These are phyloP conservation scores for Penicillium sp. DNA, from an alignment of 2,329 filamentous ascomycete species.

Conservation along the genomic window DNA sequence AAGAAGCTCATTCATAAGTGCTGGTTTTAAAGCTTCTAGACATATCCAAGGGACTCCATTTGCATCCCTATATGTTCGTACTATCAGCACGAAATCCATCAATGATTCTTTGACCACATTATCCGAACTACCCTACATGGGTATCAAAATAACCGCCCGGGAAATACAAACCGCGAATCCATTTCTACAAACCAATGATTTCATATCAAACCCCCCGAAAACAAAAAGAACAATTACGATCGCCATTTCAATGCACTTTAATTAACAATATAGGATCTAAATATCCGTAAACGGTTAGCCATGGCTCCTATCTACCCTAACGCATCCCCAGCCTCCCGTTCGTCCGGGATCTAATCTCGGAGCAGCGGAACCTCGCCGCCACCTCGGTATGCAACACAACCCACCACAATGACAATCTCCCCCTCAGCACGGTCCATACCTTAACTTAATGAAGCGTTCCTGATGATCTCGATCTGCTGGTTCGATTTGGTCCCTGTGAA, in stretches of 20 bases:
- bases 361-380: conserved; percentile 14
- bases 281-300: background rate
- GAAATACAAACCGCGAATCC: background rate
- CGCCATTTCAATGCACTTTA: background rate
- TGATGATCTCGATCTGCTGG: conserved; percentile 13
- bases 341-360: conserved; percentile 4
- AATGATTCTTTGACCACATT: too few relatives aligned
- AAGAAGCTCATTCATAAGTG: background rate
- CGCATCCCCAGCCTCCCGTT: background rate
- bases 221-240: background rate
- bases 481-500: conserved; percentile 8
- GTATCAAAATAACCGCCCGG: background rate
- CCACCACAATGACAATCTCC: background rate
- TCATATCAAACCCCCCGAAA: background rate
- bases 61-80: too few relatives aligned
- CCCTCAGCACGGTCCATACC: conserved; percentile 21
- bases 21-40: background rate
- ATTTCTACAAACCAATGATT: background rate
- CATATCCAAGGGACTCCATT: background rate
- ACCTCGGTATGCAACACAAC: conserved; percentile 4
- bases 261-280: background rate
- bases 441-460: conserved; percentile 13
- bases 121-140: too few relatives aligned
- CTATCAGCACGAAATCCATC: too few relatives aligned
- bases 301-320: background rate